Percentiles rank a stretch among this genome's conserved stretches.
These are phyloP conservation scores for Atkinsonella hypoxylon DNA, from an alignment of 2,329 filamentous ascomycete genomes.

Conservation along the genomic window DNA sequence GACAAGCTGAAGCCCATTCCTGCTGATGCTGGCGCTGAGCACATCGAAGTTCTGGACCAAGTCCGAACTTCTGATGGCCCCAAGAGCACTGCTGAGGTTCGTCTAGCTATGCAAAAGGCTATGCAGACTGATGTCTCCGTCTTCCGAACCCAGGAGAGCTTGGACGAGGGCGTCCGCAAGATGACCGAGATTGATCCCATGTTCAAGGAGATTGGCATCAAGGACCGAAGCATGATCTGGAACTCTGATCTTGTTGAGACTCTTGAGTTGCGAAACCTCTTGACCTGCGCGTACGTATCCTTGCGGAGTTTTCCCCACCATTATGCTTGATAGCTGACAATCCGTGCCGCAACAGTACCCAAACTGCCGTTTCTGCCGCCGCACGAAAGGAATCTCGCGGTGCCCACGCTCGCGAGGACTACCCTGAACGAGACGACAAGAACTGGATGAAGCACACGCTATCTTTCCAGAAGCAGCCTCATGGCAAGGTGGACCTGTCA, in stretches of 20 bases:
- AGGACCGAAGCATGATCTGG: slow-evolving; percentile 99
- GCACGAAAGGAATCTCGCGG: slow-evolving; percentile 96
- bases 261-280: slow-evolving; percentile 83
- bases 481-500: slow-evolving; percentile 72
- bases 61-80: slow-evolving; percentile 73
- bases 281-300: slow-evolving; percentile 84
- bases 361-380: slow-evolving; percentile 83
- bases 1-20: slow-evolving; percentile 65
- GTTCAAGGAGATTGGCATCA: slow-evolving; percentile 79
- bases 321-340: neutral
- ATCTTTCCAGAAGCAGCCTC: slow-evolving; percentile 86
- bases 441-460: slow-evolving; percentile 99
- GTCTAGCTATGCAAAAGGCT: slow-evolving; percentile 88
- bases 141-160: slow-evolving; percentile 86
- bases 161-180: slow-evolving; percentile 85
- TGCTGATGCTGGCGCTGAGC: slow-evolving; percentile 78
- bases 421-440: slow-evolving; percentile 83
- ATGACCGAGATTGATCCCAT: slow-evolving; percentile 73
- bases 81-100: slow-evolving; percentile 79
- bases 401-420: slow-evolving; percentile 95
- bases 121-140: slow-evolving; percentile 98
- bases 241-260: slow-evolving; percentile 96
- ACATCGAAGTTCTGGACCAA: slow-evolving; percentile 76
- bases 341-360: slow-evolving; percentile 40
- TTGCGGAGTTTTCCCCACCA: neutral